Conservation (phyloP, 176 grass and related monocot genomes). For the Zoysia pacifica region DNA sequence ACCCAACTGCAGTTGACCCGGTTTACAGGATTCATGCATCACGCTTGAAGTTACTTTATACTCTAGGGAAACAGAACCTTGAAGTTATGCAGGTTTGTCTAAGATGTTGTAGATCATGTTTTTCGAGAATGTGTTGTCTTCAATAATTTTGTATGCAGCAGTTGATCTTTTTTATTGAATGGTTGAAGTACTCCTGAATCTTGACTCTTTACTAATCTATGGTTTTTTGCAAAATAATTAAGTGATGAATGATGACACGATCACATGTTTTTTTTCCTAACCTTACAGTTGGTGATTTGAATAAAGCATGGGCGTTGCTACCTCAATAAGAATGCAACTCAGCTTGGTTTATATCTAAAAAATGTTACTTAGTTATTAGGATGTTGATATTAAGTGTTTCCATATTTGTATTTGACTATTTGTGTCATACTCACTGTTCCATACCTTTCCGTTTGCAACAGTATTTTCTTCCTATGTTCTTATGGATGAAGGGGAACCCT, state of each 20-base stretch:
- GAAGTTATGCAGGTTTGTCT: conserved; percentile 79
- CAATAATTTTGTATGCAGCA: background rate
- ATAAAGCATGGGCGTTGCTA: background rate
- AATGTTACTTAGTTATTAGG: background rate
- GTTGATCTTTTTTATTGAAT: conserved; percentile 20
- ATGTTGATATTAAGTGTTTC: background rate
- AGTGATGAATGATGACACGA: conserved; percentile 23
- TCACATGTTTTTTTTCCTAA: background rate
- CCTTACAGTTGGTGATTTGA: background rate
- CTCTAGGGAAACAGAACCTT: conserved; percentile 66
- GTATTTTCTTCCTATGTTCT: background rate
- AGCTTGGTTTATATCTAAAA: background rate
- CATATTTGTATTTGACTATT: background rate
- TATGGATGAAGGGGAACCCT: background rate
- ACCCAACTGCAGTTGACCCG: conserved; percentile 87
- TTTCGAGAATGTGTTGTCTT: conserved; percentile 4
- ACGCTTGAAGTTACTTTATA: conserved; percentile 94
- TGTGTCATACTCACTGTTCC: background rate
- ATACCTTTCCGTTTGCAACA: background rate
- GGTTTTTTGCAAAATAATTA: conserved; percentile 1
- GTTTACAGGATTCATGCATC: conserved; percentile 98
- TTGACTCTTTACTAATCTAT: conserved; percentile 3
- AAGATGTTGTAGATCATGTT: conserved; percentile 20
- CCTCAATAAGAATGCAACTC: background rate
- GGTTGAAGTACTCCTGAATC: conserved; percentile 17